Percentiles rank a stretch among this genome's conserved stretches.
These are phyloP conservation scores for Sequoiadendron giganteum DNA, from an alignment of 75 land plant genomes.

Conservation along the genomic window DNA sequence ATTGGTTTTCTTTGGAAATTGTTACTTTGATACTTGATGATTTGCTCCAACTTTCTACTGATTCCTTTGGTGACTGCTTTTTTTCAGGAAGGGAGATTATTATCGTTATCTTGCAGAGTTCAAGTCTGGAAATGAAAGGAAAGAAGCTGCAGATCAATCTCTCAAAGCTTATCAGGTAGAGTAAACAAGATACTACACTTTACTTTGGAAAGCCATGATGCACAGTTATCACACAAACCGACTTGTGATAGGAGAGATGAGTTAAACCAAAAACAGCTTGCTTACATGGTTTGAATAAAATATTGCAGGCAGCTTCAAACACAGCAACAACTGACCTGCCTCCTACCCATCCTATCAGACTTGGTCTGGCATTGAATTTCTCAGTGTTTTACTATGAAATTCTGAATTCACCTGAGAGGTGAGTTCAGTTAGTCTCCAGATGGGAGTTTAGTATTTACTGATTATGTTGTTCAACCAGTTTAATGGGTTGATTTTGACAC, in stretches of 20 bases:
- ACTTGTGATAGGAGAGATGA: neutral
- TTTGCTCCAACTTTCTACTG: neutral
- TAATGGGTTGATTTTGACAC: neutral
- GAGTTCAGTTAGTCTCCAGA: neutral
- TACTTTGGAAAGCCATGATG: neutral
- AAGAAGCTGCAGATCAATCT: constrained; percentile 84
- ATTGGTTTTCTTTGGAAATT: neutral
- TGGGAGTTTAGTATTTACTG: neutral
- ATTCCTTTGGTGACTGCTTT: neutral
- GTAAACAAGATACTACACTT: neutral
- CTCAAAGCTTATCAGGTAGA: constrained; percentile 86
- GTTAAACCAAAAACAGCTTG: neutral
- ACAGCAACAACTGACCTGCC: constrained; percentile 64
- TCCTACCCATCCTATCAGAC: constrained; percentile 79
- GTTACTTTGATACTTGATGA: neutral
- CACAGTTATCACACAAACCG: neutral
- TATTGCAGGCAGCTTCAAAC: constrained; percentile 55
- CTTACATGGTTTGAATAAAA: neutral
- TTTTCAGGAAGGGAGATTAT: constrained; percentile 86
- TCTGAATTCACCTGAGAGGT: constrained; percentile 74
- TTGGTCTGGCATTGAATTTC: constrained; percentile 84
- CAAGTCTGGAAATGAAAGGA: constrained; percentile 69
- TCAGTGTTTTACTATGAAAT: constrained; percentile 88
- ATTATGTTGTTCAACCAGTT: neutral
- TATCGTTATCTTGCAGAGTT: constrained; percentile 83